Evolutionary conservation across 2,329 filamentous ascomycete species (phyloP).

Genomic region (Fusarium illudens): DNA sequence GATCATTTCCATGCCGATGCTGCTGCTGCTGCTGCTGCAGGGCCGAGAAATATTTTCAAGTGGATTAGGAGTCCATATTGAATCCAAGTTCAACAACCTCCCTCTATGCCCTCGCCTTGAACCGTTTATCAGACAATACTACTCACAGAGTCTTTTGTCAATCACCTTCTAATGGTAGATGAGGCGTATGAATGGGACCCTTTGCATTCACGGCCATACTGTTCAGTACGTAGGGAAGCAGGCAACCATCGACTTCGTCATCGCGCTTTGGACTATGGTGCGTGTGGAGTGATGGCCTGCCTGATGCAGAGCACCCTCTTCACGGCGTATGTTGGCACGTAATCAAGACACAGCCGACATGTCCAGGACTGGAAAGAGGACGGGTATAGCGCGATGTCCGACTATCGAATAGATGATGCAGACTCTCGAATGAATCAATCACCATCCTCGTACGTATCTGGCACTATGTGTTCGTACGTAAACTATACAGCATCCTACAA

Average conservation of each 20-base stretch:
- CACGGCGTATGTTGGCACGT: not conserved
- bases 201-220: not conserved
- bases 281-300: not conserved
- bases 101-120: too few species aligned
- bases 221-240: not conserved
- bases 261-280: not conserved
- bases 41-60: not conserved
- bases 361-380: not conserved
- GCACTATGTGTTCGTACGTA: not conserved
- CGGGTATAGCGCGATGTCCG: not conserved
- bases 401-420: not conserved
- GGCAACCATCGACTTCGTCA: not conserved
- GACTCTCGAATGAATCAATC: not conserved
- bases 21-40: not conserved
- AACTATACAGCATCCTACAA: not conserved
- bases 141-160: not conserved
- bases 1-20: not conserved
- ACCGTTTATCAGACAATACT: not conserved
- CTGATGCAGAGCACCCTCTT: not conserved
- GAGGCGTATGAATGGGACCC: not conserved
- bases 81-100: not conserved
- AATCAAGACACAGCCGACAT: not conserved
- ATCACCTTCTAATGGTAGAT: not conserved
- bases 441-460: not conserved
- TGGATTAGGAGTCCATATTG: not conserved